These are phyloP conservation scores for Capsella bursapastoris DNA, from an alignment of 345 rosid species.

Conservation along the genomic window DNA sequence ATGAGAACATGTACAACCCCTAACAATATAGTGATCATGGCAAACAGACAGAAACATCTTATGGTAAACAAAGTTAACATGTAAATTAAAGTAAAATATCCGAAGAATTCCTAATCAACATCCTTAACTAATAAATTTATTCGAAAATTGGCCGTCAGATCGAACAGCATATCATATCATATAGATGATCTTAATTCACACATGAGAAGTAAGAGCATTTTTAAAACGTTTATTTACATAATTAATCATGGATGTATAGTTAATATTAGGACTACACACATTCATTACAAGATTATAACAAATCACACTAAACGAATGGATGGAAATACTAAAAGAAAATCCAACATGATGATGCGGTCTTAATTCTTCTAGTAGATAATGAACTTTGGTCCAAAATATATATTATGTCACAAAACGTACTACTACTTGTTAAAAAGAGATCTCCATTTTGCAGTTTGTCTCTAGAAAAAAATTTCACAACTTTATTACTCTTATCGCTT, in stretches of 20 bases:
- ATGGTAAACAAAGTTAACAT: too few relatives aligned
- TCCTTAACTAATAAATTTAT: too few relatives aligned
- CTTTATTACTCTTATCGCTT: conserved; percentile 41
- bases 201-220: background rate
- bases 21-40: too few relatives aligned
- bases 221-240: background rate
- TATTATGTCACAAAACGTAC: conserved; percentile 34
- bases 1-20: too few relatives aligned
- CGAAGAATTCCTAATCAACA: too few relatives aligned
- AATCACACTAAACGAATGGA: background rate
- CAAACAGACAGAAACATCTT: too few relatives aligned
- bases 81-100: too few relatives aligned
- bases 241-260: background rate
- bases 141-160: background rate
- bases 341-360: conserved; percentile 2
- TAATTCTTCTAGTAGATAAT: conserved; percentile 27
- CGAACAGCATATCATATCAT: background rate
- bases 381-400: conserved; percentile 34
- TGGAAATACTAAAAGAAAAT: background rate
- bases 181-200: background rate
- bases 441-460: conserved; percentile 43
- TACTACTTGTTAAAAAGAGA: conserved; percentile 38
- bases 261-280: background rate
- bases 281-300: background rate
- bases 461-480: conserved; percentile 18